Evolutionary conservation across 1,284 basidiomycete species (phyloP).

Genomic region (Cutaneotrichosporon cyanovorans): DNA sequence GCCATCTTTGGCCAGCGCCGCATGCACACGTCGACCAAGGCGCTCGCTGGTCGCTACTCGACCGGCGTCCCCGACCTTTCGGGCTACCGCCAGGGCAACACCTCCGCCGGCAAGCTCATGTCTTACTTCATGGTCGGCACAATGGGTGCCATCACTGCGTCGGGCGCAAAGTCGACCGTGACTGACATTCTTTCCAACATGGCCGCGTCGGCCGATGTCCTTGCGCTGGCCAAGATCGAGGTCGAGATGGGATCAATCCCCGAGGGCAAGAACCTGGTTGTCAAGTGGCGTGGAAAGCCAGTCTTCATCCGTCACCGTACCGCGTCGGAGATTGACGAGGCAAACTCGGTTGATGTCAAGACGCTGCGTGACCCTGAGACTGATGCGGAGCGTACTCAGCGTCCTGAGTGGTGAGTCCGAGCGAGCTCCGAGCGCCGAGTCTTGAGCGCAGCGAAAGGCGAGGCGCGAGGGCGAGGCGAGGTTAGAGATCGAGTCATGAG

Average conservation of each 20-base stretch:
- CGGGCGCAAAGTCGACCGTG: constrained; percentile 87
- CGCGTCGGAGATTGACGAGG: constrained; percentile 85
- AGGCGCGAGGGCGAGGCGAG: too few relatives aligned
- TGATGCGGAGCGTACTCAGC: constrained; percentile 82
- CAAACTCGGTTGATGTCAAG: constrained; percentile 77
- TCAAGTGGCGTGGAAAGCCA: constrained; percentile 99
- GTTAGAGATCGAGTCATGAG: too few relatives aligned
- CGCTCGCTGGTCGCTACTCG: constrained; percentile 35
- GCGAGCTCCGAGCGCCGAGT: not conserved
- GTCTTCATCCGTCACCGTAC: constrained; percentile 99
- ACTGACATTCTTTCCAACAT: constrained; percentile 93
- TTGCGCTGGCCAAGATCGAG: constrained; percentile 97
- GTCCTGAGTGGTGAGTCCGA: constrained; percentile 75
- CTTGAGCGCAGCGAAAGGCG: not conserved
- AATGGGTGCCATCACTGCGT: constrained; percentile 87
- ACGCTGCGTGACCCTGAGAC: constrained; percentile 83
- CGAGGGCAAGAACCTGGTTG: constrained; percentile 67
- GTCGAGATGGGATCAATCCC: constrained; percentile 86
- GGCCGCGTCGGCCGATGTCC: constrained; percentile 94
- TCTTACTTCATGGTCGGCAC: constrained; percentile 98
- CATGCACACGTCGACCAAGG: constrained; percentile 52
- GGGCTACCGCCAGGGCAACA: constrained; percentile 64
- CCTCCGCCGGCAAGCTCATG: constrained; percentile 70
- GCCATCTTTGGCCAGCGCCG: constrained; percentile 55
- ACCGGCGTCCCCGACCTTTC: constrained; percentile 81